Evolutionary conservation across 225 moss, liverwort and hornwort genomes (phyloP).

Genomic region (Sphagnum tenellum): DNA sequence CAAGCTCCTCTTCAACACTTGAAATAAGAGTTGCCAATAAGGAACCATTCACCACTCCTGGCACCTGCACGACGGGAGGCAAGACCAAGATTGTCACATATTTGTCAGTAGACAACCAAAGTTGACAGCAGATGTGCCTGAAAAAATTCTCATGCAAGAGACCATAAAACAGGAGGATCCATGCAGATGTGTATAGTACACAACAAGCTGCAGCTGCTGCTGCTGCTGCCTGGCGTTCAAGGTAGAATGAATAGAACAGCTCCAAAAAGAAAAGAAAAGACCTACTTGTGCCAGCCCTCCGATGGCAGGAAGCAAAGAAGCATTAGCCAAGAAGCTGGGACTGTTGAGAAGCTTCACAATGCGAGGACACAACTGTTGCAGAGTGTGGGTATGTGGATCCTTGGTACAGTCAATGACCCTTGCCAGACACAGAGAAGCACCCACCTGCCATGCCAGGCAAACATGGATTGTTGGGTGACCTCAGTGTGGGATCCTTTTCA

Average conservation of each 20-base stretch:
- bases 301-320: constrained; percentile 48
- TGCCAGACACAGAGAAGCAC: constrained; percentile 69
- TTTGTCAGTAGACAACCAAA: too few species aligned
- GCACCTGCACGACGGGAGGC: constrained; percentile 17
- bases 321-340: constrained; percentile 75
- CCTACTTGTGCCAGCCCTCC: constrained; percentile 57
- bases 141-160: background rate
- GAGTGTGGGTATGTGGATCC: constrained; percentile 29
- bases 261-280: too few species aligned
- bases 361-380: constrained; percentile 54
- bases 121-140: too few species aligned
- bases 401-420: constrained; percentile 56
- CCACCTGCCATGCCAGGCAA: constrained; percentile 22
- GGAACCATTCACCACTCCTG: constrained; percentile 25
- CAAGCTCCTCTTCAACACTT: constrained; percentile 56
- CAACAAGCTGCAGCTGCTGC: background rate
- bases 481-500: too few species aligned
- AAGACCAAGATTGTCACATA: too few species aligned
- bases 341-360: constrained; percentile 64
- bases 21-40: constrained; percentile 42
- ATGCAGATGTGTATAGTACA: background rate
- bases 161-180: background rate
- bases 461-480: too few species aligned
- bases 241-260: too few species aligned
- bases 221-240: too few species aligned